Evolutionary conservation across 371 early-diverging fungal genomes (phyloP).

Genomic region (Basidiobolus heterosporus): DNA sequence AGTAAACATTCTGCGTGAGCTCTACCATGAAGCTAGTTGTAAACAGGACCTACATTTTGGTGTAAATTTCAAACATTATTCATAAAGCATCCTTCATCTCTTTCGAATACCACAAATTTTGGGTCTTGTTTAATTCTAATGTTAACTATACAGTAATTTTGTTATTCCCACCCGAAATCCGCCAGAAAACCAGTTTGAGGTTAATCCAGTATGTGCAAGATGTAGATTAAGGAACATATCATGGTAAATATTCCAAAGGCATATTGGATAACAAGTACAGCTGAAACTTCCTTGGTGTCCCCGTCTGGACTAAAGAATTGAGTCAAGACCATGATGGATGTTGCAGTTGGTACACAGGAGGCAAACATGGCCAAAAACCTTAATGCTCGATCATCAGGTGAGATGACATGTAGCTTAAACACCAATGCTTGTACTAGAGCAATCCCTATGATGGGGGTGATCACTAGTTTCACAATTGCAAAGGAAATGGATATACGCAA

Average conservation of each 20-base stretch:
- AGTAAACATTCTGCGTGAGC: too few species aligned
- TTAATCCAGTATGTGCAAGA: too few species aligned
- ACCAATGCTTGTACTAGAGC: constrained; percentile 6
- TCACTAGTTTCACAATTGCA: constrained; percentile 17
- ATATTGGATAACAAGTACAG: constrained; percentile 16
- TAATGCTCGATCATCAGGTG: constrained; percentile 20
- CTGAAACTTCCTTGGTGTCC: constrained; percentile 14
- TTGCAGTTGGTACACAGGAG: constrained; percentile 19
- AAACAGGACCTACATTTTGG: too few species aligned
- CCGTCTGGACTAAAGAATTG: constrained; percentile 19
- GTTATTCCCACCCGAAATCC: too few species aligned
- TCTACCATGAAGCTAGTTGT: too few species aligned
- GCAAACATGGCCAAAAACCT: constrained; percentile 31
- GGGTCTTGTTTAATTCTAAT: too few species aligned
- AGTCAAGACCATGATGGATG: constrained; percentile 15
- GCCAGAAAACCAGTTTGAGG: too few species aligned
- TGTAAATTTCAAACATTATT: too few species aligned
- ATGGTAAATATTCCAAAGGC: constrained; percentile 5
- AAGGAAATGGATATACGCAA: constrained; percentile 9
- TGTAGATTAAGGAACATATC: background rate
- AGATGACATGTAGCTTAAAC: background rate
- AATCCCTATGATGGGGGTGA: constrained; percentile 27
- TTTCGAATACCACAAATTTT: too few species aligned
- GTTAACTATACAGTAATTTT: too few species aligned
- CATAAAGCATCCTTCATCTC: too few species aligned